phyloP scores from a whole-genome alignment of 148 eudicot species.

The Rhododendron griersonianum region DNA sequence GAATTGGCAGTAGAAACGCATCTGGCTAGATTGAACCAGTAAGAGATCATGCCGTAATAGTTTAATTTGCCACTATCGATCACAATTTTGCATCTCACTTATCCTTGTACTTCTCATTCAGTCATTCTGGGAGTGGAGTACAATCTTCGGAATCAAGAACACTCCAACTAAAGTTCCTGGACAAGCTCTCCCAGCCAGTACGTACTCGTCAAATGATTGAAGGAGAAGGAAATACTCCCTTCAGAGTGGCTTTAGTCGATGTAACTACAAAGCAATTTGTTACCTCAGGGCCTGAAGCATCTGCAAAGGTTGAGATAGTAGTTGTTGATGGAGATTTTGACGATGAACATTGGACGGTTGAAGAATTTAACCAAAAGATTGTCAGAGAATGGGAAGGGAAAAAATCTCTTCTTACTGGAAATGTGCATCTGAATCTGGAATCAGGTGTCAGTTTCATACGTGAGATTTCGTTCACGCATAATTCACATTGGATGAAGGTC shows the following conservation, averaged over 20 bases:
- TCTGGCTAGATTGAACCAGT: not conserved
- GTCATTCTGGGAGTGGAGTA: not conserved
- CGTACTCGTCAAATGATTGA: not conserved
- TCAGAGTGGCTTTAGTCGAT: slow-evolving; percentile 4
- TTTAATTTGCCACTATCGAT: not conserved
- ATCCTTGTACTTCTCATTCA: not conserved
- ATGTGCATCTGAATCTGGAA: not conserved
- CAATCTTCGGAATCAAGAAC: not conserved
- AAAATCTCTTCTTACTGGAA: slow-evolving; percentile 10
- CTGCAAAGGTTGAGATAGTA: slow-evolving; percentile 11
- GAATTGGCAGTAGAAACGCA: not conserved
- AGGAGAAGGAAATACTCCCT: not conserved
- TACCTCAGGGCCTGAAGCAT: not conserved
- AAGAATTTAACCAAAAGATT: not conserved
- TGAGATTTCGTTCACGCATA: not conserved
- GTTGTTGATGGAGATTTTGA: slow-evolving; percentile 8
- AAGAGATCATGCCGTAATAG: not conserved
- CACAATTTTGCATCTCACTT: not conserved
- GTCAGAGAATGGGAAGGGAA: not conserved
- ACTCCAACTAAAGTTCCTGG: not conserved
- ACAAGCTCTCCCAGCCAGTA: not conserved
- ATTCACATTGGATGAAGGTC: not conserved
- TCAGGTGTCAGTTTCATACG: not conserved
- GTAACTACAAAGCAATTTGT: not conserved
- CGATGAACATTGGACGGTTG: not conserved